Evolutionary conservation across 768 basidiomycete species (phyloP), one percentile per base, ranked within the genome.

Genomic region (Agrocybe chaxingu): DNA sequence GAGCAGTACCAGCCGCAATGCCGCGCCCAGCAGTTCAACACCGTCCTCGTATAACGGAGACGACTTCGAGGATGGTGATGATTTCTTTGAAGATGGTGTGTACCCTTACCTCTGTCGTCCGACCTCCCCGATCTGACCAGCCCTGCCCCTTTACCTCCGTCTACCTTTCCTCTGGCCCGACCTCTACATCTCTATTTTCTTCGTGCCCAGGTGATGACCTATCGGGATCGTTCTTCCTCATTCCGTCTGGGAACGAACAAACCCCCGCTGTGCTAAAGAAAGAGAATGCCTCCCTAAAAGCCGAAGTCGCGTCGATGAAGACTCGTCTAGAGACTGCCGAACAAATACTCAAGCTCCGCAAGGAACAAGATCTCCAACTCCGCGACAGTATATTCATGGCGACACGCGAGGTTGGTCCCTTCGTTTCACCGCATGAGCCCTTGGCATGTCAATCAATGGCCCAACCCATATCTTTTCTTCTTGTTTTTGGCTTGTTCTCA

Each of bases 361-460:
- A 84, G 62, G 89, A 89, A 51, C 90, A 92, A 61, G 90, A 91
- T 61, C 74, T 81, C 47, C 80, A 89, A 42, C 66, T 93, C 50
- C 82, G 88, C 18, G 90, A 92, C 56, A 89, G 88, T 55, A 89
- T 93, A 51, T 72, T 82, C 72, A 69, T 78, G 80, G 74, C 84
- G 67, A 65, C 83, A 66, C 72, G 85, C 76, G 84, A 92, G 78
- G 73, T 68, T 59, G 43, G 52, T 46, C 32, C 45, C 42, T 13
- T 38, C 38, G 33, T 37, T 41, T 31, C 43, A 37, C 30, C 39
- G 12, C 29, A 39, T 47, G 31, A 39, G 8, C 36, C 6, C 12
- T 24, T 34, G 31, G 10, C 30, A 24, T 46, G 16, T 42, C 33
- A 36, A 29, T 19, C 33, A 48, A 36, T 8, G 24, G 5, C 24